Evolutionary conservation across 768 basidiomycete genomes (phyloP), one percentile per base, ranked within the genome.

Genomic region (Xerocomellus dryophilus): DNA sequence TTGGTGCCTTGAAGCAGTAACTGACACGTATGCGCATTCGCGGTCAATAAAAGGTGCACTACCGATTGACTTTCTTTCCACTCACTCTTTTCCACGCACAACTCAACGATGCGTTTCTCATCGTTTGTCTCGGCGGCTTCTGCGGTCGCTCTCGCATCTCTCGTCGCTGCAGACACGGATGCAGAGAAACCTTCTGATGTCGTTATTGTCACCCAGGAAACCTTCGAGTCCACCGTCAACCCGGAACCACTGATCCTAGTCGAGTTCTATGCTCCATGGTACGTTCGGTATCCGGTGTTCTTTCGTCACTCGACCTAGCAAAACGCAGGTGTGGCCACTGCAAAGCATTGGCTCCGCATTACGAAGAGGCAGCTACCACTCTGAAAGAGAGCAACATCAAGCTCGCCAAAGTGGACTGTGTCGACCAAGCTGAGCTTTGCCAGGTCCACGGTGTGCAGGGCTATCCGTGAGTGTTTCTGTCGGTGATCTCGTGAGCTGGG

Each of bases 401-500:
- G 71, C 74, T 99, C 49, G 94, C 94, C 61, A 96, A 98, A 69
- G 95, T 98, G 47, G 93, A 98, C 78, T 98, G 96, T 71, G 96
- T 97, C 42, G 94, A 91, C 59, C 79, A 98, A 65, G 83, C 88
- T 23, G 94, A 96, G 50, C 82, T 99, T 29, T 99, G 97, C 74
- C 86, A 90, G 68, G 65, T 80, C 46, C 86, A 94, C 53, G 94
- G 89, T 39, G 82, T 99, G 41, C 84, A 87, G 70, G 96, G 96
- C 15, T 99, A 99, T 76, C 94, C 94, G 93, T 94, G 64, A 65
- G 92, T 77, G 42, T 29, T 43, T 15, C 29, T 25, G 15, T 43
- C 17, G 14, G 17, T n/a, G 14, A 2, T 41, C 18, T 23, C n/a
- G 4, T 12, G 39, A 2, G 9, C 41, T 10, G 31, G n/a, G 14